Percentiles rank a stretch among this genome's conserved stretches.
phyloP scores from a whole-genome alignment of 306 rosid genomes.

The Dryas alaskensis region DNA sequence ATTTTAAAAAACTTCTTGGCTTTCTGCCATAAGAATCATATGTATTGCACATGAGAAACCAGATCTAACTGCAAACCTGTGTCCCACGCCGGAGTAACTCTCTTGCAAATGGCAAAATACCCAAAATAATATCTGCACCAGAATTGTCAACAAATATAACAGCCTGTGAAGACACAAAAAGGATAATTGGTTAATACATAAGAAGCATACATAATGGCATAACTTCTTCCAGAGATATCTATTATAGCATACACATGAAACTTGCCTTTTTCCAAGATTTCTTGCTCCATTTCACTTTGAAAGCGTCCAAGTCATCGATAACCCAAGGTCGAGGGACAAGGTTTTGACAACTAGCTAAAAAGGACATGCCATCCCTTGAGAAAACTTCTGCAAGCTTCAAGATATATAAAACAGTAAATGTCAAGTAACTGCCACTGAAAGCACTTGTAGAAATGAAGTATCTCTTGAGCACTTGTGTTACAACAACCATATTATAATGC shows the following conservation, averaged over 20 bases:
- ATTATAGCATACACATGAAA: conserved; percentile 9
- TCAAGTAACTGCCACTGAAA: conserved; percentile 10
- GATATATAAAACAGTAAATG: conserved; percentile 27
- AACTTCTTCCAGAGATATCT: conserved; percentile 8
- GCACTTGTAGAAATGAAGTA: conserved; percentile 2
- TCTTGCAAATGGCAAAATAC: conserved; percentile 93
- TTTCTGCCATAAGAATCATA: conserved; percentile 4
- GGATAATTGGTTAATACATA: conserved; percentile 28
- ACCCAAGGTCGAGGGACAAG: conserved; percentile 98
- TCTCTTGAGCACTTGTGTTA: neutral
- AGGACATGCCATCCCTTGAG: conserved; percentile 93
- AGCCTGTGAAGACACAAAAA: conserved; percentile 42
- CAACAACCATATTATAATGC: neutral
- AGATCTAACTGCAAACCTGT: conserved; percentile 54
- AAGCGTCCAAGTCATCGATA: conserved; percentile 81
- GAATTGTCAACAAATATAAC: conserved; percentile 94
- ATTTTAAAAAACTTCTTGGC: conserved; percentile 7
- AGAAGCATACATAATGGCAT: conserved; percentile 17
- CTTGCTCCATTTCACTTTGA: conserved; percentile 79
- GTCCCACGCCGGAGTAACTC: conserved; percentile 84
- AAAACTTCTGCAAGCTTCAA: conserved; percentile 95
- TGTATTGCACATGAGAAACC: conserved; percentile 15
- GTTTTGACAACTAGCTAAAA: conserved; percentile 85
- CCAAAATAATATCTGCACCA: conserved; percentile 93
- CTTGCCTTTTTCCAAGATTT: conserved; percentile 88